phyloP scores from a whole-genome alignment of 2,329 filamentous ascomycete genomes.

The Xylaria sp. region DNA sequence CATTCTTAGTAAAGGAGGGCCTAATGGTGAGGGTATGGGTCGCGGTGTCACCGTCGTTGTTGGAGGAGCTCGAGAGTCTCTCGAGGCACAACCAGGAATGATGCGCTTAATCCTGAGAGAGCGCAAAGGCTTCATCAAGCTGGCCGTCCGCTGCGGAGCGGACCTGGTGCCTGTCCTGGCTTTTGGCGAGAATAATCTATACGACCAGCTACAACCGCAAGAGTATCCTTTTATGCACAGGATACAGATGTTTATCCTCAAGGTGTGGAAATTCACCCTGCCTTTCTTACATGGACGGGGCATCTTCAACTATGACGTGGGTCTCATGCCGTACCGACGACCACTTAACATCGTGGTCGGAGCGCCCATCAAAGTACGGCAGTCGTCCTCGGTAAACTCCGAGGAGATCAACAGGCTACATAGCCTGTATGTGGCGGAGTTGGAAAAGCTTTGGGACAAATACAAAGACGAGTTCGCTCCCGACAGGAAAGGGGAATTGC shows the following conservation, averaged over 20 bases:
- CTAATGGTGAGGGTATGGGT: conserved; percentile 84
- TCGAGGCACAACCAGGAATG: conserved; percentile 83
- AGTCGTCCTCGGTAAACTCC: conserved; percentile 71
- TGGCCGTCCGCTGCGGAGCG: conserved; percentile 90
- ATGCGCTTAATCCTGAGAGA: conserved; percentile 82
- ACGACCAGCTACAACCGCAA: conserved; percentile 84
- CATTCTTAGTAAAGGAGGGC: conserved; percentile 80
- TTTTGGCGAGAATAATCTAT: conserved; percentile 96
- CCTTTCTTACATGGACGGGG: conserved; percentile 90
- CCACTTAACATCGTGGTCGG: conserved; percentile 92
- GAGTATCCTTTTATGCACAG: conserved; percentile 82
- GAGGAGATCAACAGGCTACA: conserved; percentile 85
- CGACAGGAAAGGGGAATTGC: conserved; percentile 70
- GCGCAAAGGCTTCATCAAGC: conserved; percentile 92
- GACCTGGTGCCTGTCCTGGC: conserved; percentile 91
- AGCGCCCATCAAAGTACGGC: conserved; percentile 76
- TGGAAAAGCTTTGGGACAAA: conserved; percentile 76
- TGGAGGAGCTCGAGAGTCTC: conserved; percentile 89
- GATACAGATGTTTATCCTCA: conserved; percentile 85
- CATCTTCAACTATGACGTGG: conserved; percentile 97
- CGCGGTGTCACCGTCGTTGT: conserved; percentile 97
- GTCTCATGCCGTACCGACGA: conserved; percentile 90
- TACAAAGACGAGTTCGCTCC: conserved; percentile 81
- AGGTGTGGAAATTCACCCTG: conserved; percentile 88
- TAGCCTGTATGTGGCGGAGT: conserved; percentile 77